These are phyloP conservation scores for Agaricus subrufescens DNA, from an alignment of 768 basidiomycete species.

Conservation along the genomic window DNA sequence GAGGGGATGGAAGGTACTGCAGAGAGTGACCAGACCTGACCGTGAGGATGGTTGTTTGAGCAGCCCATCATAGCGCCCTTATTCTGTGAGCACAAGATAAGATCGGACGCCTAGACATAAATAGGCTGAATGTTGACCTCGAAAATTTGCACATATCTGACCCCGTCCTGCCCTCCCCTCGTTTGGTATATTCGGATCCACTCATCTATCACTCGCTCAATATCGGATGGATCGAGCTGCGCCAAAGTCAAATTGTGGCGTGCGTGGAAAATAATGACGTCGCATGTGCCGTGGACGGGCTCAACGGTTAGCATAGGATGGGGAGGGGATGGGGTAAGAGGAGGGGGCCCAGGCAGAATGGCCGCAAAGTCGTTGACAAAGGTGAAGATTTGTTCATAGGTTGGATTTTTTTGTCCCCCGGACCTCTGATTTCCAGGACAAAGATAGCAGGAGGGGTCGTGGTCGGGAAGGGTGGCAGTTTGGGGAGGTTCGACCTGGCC, in stretches of 20 bases:
- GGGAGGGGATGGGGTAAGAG: conserved; percentile 40
- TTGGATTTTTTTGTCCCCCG: conserved; percentile 63
- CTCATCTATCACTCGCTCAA: conserved; percentile 60
- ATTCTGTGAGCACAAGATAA: conserved; percentile 46
- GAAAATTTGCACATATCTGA: conserved; percentile 84
- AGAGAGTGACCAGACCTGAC: conserved; percentile 83
- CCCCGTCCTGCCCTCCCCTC: conserved; percentile 60
- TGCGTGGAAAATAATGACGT: conserved; percentile 84
- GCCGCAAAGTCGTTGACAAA: conserved; percentile 88
- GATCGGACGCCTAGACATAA: not conserved
- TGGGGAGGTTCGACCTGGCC: conserved; percentile 77
- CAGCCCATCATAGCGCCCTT: conserved; percentile 96
- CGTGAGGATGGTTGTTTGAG: conserved; percentile 92
- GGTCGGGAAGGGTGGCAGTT: conserved; percentile 43
- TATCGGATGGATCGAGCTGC: conserved; percentile 50
- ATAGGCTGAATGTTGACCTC: conserved; percentile 47
- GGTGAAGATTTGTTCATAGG: conserved; percentile 60
- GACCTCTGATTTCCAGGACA: conserved; percentile 82
- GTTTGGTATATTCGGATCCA: conserved; percentile 66
- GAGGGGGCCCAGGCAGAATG: conserved; percentile 59
- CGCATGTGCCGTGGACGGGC: conserved; percentile 80
- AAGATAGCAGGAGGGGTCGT: conserved; percentile 78
- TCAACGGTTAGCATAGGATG: conserved; percentile 62
- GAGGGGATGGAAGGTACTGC: conserved; percentile 66
- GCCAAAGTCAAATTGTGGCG: conserved; percentile 84